These are phyloP conservation scores for Hypholoma sublateritium DNA, from an alignment of 768 basidiomycete species.

Conservation along the genomic window DNA sequence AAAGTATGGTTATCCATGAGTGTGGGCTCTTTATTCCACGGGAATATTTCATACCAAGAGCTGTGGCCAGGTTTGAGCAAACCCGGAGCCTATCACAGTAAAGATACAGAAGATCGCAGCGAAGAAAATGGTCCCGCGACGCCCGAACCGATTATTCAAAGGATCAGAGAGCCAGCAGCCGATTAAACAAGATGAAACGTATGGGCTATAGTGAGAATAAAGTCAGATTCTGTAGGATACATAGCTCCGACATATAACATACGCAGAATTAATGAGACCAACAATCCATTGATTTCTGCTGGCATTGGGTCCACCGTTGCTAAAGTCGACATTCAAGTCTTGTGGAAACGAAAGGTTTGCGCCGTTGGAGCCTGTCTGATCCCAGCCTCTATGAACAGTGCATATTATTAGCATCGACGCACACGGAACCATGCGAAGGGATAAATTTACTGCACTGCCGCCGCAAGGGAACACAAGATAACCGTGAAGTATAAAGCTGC, in stretches of 20 bases:
- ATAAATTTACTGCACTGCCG: conserved; percentile 61
- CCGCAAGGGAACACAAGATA: conserved; percentile 60
- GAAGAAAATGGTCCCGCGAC: conserved; percentile 56
- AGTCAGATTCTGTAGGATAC: not conserved
- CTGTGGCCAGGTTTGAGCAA: conserved; percentile 48
- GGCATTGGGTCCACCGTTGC: conserved; percentile 25
- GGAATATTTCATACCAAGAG: conserved; percentile 30
- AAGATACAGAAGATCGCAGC: conserved; percentile 50
- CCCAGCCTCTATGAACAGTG: conserved; percentile 34
- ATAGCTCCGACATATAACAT: conserved; percentile 6
- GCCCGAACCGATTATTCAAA: conserved; percentile 58
- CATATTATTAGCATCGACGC: not conserved
- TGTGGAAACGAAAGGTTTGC: conserved; percentile 55
- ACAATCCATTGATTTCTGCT: conserved; percentile 62
- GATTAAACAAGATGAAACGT: conserved; percentile 37
- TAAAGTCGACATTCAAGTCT: conserved; percentile 41
- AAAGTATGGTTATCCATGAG: not conserved
- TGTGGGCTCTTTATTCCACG: not conserved
- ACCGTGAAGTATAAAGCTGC: conserved; percentile 36
- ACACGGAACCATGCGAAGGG: not conserved
- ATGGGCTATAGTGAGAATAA: conserved; percentile 24
- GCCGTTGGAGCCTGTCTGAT: conserved; percentile 58
- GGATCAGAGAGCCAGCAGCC: conserved; percentile 45
- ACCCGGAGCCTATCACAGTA: conserved; percentile 43
- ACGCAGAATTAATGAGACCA: conserved; percentile 68